Percentiles rank a stretch among this genome's conserved stretches.
These are phyloP conservation scores for Tulasnella calospora DNA, from an alignment of 768 basidiomycete genomes.

Conservation along the genomic window DNA sequence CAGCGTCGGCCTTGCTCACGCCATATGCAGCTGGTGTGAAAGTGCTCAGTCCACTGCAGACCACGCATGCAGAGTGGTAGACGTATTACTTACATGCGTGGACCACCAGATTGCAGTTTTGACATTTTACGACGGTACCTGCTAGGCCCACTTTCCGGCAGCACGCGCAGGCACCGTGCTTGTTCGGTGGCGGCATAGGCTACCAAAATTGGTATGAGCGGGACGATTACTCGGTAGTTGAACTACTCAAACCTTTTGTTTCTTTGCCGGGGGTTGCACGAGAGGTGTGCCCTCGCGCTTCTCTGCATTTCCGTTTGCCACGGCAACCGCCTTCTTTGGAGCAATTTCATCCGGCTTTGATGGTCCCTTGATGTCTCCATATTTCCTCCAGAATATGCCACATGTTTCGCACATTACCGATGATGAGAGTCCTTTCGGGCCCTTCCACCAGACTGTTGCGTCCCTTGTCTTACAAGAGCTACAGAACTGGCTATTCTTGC, in stretches of 20 bases:
- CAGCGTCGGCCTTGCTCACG: slow-evolving; percentile 49
- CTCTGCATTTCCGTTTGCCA: slow-evolving; percentile 36
- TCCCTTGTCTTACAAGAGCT: slow-evolving; percentile 82
- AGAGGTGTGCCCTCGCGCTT: slow-evolving; percentile 61
- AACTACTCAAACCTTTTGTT: slow-evolving; percentile 50
- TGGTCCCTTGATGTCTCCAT: slow-evolving; percentile 61
- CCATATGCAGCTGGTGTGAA: slow-evolving; percentile 57
- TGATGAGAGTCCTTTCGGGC: slow-evolving; percentile 68
- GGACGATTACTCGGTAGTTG: neutral
- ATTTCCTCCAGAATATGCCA: slow-evolving; percentile 87
- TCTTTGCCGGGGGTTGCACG: slow-evolving; percentile 52
- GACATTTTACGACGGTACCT: slow-evolving; percentile 76
- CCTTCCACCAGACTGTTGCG: slow-evolving; percentile 83
- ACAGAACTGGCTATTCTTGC: slow-evolving; percentile 41
- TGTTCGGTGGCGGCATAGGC: slow-evolving; percentile 33
- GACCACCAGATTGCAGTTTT: slow-evolving; percentile 67
- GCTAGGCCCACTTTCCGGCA: slow-evolving; percentile 71
- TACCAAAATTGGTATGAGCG: neutral
- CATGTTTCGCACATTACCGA: slow-evolving; percentile 78
- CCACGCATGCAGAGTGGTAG: neutral
- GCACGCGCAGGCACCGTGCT: slow-evolving; percentile 53
- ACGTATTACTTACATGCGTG: slow-evolving; percentile 60
- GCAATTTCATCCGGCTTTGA: slow-evolving; percentile 46
- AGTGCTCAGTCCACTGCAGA: neutral
- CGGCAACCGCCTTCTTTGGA: slow-evolving; percentile 43